Conservation (phyloP, 495 filamentous ascomycete genomes). For the Xylaria venustula region DNA sequence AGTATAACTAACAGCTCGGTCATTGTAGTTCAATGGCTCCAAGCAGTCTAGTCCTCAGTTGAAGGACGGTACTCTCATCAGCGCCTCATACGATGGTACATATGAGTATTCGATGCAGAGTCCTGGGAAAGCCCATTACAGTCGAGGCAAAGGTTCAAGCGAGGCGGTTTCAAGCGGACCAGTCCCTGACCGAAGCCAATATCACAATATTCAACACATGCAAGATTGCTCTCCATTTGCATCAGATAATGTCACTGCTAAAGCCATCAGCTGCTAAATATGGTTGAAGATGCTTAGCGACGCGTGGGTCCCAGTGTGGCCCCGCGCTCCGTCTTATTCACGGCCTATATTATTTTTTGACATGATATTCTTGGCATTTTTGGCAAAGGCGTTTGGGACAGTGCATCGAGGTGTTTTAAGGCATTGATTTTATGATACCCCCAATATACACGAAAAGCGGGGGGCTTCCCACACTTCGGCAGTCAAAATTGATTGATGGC, state of each 20-base stretch:
- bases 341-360: conserved; percentile 10
- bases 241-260: conserved; percentile 38
- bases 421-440: conserved; percentile 23
- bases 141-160: too few relatives aligned
- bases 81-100: conserved; percentile 32
- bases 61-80: conserved; percentile 32
- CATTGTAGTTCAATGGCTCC: conserved; percentile 41
- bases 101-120: conserved; percentile 27
- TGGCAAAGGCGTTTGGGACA: conserved; percentile 23
- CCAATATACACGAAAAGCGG: conserved; percentile 21
- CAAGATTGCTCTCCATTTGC: conserved; percentile 41
- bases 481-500: background rate
- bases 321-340: too few relatives aligned
- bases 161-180: conserved; percentile 41
- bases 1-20: conserved; percentile 22
- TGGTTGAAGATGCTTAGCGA: background rate
- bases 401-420: conserved; percentile 25
- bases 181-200: conserved; percentile 25
- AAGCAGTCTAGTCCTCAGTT: conserved; percentile 40
- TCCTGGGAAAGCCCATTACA: conserved; percentile 26
- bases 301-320: too few relatives aligned
- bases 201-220: conserved; percentile 27
- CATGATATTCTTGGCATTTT: conserved; percentile 9
- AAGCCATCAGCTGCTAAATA: conserved; percentile 34
- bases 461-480: background rate